Conservation (phyloP, 768 basidiomycete genomes). For the Xerocomellus intermedius region DNA sequence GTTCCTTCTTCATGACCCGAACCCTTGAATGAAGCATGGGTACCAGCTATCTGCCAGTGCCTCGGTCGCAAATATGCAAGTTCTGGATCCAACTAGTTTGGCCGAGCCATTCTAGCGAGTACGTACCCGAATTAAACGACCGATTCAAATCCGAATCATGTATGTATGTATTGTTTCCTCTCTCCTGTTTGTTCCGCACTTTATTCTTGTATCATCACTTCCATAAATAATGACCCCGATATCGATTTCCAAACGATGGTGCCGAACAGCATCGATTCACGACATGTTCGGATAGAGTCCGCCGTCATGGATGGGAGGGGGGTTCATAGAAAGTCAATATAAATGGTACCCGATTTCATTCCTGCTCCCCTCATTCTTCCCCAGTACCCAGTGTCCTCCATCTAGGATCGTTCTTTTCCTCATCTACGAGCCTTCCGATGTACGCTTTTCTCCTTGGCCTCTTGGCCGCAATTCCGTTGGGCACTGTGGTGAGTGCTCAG, state of each 20-base stretch:
- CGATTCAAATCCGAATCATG: background rate
- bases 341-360: background rate
- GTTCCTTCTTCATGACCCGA: too few relatives aligned
- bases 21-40: too few relatives aligned
- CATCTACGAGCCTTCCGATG: conserved; percentile 16
- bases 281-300: background rate
- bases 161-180: background rate
- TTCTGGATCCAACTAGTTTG: background rate
- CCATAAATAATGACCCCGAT: too few relatives aligned
- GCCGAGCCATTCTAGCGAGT: background rate
- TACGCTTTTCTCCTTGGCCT: conserved; percentile 22
- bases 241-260: background rate
- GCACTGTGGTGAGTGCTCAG: conserved; percentile 31
- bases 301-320: too few relatives aligned
- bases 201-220: background rate
- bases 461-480: conserved; percentile 28
- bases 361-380: background rate
- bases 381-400: background rate
- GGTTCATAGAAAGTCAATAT: background rate
- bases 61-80: background rate
- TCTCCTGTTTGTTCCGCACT: background rate
- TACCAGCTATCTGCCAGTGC: too few relatives aligned
- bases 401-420: background rate
- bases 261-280: background rate
- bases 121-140: too few relatives aligned